Evolutionary conservation across 768 basidiomycete genomes (phyloP), one percentile per base, ranked within the genome.

Genomic region (Lactarius trivialis): DNA sequence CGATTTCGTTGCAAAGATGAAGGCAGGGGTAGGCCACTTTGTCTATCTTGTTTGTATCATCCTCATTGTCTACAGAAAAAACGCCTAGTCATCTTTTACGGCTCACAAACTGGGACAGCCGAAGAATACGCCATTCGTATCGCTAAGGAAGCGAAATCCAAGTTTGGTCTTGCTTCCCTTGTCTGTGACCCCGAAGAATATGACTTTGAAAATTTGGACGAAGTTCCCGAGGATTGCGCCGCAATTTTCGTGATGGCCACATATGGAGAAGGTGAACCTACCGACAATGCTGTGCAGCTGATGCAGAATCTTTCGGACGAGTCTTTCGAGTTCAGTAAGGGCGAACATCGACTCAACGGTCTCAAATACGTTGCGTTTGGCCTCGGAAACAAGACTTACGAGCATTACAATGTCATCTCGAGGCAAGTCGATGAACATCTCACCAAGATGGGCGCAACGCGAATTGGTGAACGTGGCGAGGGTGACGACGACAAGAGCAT

Each of bases 401-500:
- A 98, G 71, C 95, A 98, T 73, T 98, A 96, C 77, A 98, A 98
- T 71, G 81, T 87, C 62, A 93, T 98, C 68, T 85, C 88, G 19
- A 82, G 88, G 48, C 84, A 85, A 63, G 80, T 95, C 58, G 96
- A 99, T 69, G 70, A 79, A 2, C 74, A 83, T 32, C 76, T 99
- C 61, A 74, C 82, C 5, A 84, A 86, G 71, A 86, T 93, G 79
- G 96, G 94, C 32, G 97, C 84, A 24, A 73, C 78, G 58, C 85
- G 93, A 56, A 89, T 98, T 37, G 94, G 94, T 48, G 86, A 88
- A 72, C 81, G 88, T 41, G 96, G 96, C 11, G 95, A 98, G 74
- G 96, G 96, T 66, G 97, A 99, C 71, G 96, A 99, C 71, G 97
- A 99, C 76, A 97, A 97, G 80, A 93, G 90, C 71, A 98, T 99